These are phyloP conservation scores for Isabelozyma gotoi DNA, from an alignment of 805 yeast species.

Conservation along the genomic window DNA sequence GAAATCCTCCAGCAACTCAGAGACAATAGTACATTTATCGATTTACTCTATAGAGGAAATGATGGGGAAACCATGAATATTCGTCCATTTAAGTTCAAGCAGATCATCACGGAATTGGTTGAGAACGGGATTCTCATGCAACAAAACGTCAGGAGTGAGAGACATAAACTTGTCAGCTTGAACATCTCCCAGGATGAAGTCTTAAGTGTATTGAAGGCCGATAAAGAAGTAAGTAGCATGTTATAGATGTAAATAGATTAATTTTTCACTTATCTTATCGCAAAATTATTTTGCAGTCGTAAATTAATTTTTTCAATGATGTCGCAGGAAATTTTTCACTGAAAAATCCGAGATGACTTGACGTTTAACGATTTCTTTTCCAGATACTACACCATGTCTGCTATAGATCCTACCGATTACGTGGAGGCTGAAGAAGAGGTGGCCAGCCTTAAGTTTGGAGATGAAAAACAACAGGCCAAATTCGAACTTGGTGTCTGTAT, in stretches of 20 bases:
- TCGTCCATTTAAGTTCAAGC: constrained; percentile 59
- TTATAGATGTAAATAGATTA: constrained; percentile 1
- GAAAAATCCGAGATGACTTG: background rate
- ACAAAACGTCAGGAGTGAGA: constrained; percentile 67
- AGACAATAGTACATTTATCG: constrained; percentile 13
- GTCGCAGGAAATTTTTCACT: background rate
- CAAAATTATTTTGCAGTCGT: no score
- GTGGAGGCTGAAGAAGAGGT: constrained; percentile 52
- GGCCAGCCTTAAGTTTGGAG: constrained; percentile 40
- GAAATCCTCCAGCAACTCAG: constrained; percentile 11
- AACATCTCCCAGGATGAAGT: constrained; percentile 73
- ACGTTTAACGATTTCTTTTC: background rate
- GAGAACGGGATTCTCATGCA: constrained; percentile 77
- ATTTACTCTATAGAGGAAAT: constrained; percentile 25
- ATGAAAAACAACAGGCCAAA: constrained; percentile 73
- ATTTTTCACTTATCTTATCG: background rate
- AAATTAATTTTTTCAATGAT: no score
- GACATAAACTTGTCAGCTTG: constrained; percentile 62
- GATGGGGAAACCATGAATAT: constrained; percentile 26
- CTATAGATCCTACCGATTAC: constrained; percentile 48
- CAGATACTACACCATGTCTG: constrained; percentile 16
- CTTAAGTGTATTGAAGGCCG: constrained; percentile 56
- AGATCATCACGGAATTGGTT: constrained; percentile 63
- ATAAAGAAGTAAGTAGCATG: constrained; percentile 24
- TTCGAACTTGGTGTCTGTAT: constrained; percentile 92